Evolutionary conservation across 2,329 filamentous ascomycete species (phyloP), one percentile per base, ranked within the genome.

Genomic region (Fusarium chuoi): DNA sequence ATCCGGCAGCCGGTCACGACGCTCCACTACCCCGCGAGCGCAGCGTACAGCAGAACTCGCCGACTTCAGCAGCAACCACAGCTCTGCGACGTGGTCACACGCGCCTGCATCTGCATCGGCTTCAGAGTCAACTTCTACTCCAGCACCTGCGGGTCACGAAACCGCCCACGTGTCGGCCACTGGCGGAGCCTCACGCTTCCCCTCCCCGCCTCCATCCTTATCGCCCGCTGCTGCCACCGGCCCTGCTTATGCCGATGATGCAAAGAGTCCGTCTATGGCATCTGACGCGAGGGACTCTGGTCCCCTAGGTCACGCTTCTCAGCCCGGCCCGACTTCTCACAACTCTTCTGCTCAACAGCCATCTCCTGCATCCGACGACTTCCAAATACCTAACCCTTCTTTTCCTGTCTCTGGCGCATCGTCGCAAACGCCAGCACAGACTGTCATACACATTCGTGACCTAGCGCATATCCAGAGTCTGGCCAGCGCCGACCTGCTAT

Each of bases 401-500:
- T 83, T 82, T 68, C 80, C 84, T 65, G 68, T 75, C 59, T 74
- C 75, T 62, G 75, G 79, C 54, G 74, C 71, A 73, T 59, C 76
- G 45, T 70, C 77, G 60, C 74, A 75, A 42, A 79, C 66, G 67
- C 79, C 52, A 75, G 81, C 83, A 59, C 86, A 88, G 60, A 85
- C 82, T 17, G 88, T 88, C 7, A 93, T 98, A 79, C 93, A 93
- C 80, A 91, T 99, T 48, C 93, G 93, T 78, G 95, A 98, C 81
- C 87, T 99, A 56, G 93, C 92, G 46, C 96, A 99, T 80, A 96
- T 99, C 70, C 94, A 96, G 81, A 94, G 90, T 80, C 92, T 99
- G 72, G 95, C 94, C 33, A 91, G 89, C 73, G 92, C 96, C 73
- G 94, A 98, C 74, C 85, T 92, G 67, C 86, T 92, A 79, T 90